Evolutionary conservation across 768 basidiomycete species (phyloP), one percentile per base, ranked within the genome.

Genomic region (Punctularia strigosozonata): DNA sequence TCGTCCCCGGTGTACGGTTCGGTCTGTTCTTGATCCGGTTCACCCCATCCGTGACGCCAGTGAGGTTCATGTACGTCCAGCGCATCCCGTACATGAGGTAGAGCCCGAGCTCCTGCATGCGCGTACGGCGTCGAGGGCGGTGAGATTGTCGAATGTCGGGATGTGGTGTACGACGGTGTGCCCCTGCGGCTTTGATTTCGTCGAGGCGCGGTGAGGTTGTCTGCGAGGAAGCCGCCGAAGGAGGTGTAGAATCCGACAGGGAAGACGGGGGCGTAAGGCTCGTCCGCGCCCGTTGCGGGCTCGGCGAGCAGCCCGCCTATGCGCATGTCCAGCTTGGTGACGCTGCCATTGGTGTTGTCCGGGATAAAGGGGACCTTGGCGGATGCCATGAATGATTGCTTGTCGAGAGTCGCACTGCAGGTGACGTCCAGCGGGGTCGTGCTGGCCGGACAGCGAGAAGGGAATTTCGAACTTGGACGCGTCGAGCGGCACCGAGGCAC

Each of bases 21-120:
- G 74, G 65, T 2, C 78, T 67, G 24, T 69, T 64, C 48, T 80
- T 82, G 58, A 87, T 67, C 25, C 57, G 58, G 42, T 77, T 75
- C 15, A 88, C 83, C 59, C 88, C 72, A 39, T 73, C 68, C 2
- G 65, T 72, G 20, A 87, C 77, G 1, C 69, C 64, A 5, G 73
- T 67, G 6, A 58, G 46, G 54, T 87, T 77, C 68, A 67, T 72
- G 59, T 85, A 87, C 4, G 71, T 71, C 71, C 37, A 63, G 36
- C 83, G 69, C 83, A 88, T 86, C 52, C 86, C 82, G 46, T 88
- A 89, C 75, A 87, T 85, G 39, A 87, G 65, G 50, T 80, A 88
- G 3, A 75, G 44, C 0, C 71, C 73, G 0, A 77, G 73, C 43
- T 78, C 68, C 53, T 85, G 74, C 78, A 86, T 83, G 31, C 77